Base-by-base conservation (phyloP, 192 early-diverging fungal genomes). In the Rhizophagus prolifer region DNA sequence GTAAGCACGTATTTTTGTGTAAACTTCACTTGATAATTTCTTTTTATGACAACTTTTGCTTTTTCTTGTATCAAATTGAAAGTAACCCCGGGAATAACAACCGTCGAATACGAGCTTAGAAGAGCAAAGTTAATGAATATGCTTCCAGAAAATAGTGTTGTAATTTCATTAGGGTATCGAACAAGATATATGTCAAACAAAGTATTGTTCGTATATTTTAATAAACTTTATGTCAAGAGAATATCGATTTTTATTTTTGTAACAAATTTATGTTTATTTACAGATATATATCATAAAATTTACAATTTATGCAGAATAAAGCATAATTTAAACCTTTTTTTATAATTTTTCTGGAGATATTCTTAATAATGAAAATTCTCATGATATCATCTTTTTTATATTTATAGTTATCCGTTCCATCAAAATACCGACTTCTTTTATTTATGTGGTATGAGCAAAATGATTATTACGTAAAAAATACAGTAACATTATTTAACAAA, bases 361-460 rank as follows among this genome's bases (percentile, higher is more conserved):
- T 38, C 38, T 38, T 38, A 44, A 44, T 0, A 44, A 44, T 12
- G 0, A 5, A 44, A 44, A 70, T 60, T 36, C 54, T 38, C 23
- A 72, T 23, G 13, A 72, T 30, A 46, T 21, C 7, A 34, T 60
- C 25, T 68, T 25, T 28, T 26, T 58, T 3, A 4, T 36, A 30
- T 7, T 7, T 75, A 16, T 79, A 91, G 90, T 72, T 95, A 99
- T 79, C 91, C 90, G 28, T 99, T 96, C 80, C 93, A 96, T 76
- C 97, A 99, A 79, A 87, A 94, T 74, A 95, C 96, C 9, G 92
- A 99, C 75, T 90, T 97, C 79, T 90, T 89, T 76, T 98, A 98
- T 72, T 83, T 98, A 46, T 85, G 81, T 47, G 88, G 84, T 85
- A 79, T 25, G 77, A 36, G 74, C 30, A 31, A 21, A 62, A n/a